phyloP scores from a whole-genome alignment of 768 basidiomycete genomes.

The Flagelloscypha sp. region DNA sequence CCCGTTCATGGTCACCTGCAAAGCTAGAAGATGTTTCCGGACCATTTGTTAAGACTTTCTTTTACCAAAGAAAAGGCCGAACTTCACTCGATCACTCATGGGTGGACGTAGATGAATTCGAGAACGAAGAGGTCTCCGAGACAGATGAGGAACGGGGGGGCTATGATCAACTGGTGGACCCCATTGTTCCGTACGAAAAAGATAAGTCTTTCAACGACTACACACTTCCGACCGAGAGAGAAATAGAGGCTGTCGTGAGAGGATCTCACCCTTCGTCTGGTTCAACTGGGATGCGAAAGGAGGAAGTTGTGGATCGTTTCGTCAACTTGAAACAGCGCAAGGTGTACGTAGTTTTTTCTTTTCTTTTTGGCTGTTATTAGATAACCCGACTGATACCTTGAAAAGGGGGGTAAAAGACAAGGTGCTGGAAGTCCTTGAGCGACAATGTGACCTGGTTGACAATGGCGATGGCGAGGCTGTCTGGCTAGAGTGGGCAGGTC shows the following conservation, averaged over 20 bases:
- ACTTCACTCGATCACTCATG: too few species aligned
- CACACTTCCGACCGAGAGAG: constrained; percentile 71
- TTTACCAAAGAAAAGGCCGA: too few species aligned
- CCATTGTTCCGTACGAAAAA: too few species aligned
- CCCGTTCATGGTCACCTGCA: constrained; percentile 67
- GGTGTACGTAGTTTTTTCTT: too few species aligned
- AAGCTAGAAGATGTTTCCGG: constrained; percentile 52
- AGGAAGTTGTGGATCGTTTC: constrained; percentile 57
- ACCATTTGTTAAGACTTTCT: constrained; percentile 58
- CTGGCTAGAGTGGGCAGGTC: constrained; percentile 63
- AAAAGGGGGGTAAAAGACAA: constrained; percentile 66
- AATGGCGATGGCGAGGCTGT: constrained; percentile 52
- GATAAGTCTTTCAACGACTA: constrained; percentile 22
- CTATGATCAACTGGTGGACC: too few species aligned
- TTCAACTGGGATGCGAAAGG: constrained; percentile 47
- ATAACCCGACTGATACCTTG: constrained; percentile 16
- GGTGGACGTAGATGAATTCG: too few species aligned
- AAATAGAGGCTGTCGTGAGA: constrained; percentile 58
- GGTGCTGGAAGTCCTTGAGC: constrained; percentile 63
- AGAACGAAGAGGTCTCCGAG: too few species aligned
- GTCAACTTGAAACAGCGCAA: constrained; percentile 39
- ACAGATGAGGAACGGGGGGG: too few species aligned
- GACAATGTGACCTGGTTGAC: constrained; percentile 55
- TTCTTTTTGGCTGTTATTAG: too few species aligned
- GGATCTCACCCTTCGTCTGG: constrained; percentile 59